Percentiles rank a stretch among this genome's conserved stretches.
These are phyloP conservation scores for Leptographium radiaticola DNA, from an alignment of 2,329 filamentous ascomycete genomes.

Conservation along the genomic window DNA sequence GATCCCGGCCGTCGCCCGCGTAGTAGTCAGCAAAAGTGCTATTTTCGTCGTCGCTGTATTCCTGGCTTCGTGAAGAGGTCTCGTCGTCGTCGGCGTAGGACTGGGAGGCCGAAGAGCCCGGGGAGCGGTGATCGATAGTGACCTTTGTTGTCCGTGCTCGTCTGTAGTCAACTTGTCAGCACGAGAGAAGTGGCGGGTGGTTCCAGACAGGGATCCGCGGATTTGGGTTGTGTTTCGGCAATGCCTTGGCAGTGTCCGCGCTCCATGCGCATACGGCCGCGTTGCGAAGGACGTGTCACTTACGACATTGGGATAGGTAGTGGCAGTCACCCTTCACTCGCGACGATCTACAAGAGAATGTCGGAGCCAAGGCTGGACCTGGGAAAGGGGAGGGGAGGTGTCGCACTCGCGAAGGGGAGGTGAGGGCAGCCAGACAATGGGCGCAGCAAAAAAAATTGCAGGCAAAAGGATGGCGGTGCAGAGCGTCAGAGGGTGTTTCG, in stretches of 20 bases:
- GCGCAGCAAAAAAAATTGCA: not conserved
- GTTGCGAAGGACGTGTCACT: constrained; percentile 9
- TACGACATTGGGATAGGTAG: constrained; percentile 23
- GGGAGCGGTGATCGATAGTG: constrained; percentile 13
- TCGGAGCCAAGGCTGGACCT: constrained; percentile 26
- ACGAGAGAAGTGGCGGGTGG: not conserved
- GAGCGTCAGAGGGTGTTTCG: not conserved
- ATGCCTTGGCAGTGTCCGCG: not conserved
- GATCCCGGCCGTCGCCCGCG: constrained; percentile 34
- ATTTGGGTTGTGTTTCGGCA: not conserved
- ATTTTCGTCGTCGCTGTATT: constrained; percentile 14
- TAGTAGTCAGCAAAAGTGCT: constrained; percentile 15
- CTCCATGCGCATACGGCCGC: not conserved
- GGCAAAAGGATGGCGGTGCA: no score
- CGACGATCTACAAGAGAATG: constrained; percentile 31
- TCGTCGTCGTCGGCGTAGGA: constrained; percentile 22
- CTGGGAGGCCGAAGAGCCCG: constrained; percentile 13
- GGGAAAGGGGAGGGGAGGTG: not conserved
- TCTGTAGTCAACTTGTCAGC: not conserved
- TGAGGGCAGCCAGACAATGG: not conserved
- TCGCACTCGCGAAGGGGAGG: not conserved
- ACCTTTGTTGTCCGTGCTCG: constrained; percentile 4
- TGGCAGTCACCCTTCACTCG: constrained; percentile 28
- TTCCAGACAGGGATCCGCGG: not conserved
- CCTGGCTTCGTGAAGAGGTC: constrained; percentile 22